These are phyloP conservation scores for Xylaria sp. DNA, from an alignment of 2,329 filamentous ascomycete genomes.

Conservation along the genomic window DNA sequence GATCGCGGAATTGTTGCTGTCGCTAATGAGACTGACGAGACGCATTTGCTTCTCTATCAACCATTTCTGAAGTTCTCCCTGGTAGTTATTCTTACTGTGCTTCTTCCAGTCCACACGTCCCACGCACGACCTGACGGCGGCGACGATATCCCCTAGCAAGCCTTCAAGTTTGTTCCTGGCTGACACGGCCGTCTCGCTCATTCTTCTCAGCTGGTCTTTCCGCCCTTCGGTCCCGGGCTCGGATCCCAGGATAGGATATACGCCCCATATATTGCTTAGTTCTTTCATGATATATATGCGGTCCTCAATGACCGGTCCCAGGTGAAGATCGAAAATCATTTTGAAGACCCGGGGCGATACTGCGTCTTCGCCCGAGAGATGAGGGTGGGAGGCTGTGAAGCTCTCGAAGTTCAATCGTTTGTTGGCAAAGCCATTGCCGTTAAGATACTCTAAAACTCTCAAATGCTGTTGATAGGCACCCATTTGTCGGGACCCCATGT, in stretches of 20 bases:
- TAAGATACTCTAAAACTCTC: neutral
- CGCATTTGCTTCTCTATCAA: constrained; percentile 7
- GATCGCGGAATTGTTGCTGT: neutral
- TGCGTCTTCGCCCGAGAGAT: neutral
- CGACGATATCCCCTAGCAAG: constrained; percentile 14
- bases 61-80: constrained; percentile 13
- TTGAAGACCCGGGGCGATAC: constrained; percentile 24
- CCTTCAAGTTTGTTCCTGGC: constrained; percentile 17
- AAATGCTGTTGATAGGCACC: neutral
- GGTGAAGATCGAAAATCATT: constrained; percentile 25
- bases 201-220: neutral
- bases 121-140: neutral
- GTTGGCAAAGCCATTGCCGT: neutral
- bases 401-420: neutral
- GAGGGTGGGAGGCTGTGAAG: neutral
- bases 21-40: neutral
- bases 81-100: neutral
- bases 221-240: neutral
- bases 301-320: neutral
- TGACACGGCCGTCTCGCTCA: neutral
- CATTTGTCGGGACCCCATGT: constrained; percentile 15
- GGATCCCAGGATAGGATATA: neutral
- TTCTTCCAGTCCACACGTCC: constrained; percentile 28
- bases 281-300: constrained; percentile 13
- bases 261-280: neutral